Base-by-base conservation (phyloP, 2,329 filamentous ascomycete genomes). In the Metarhizium guizhouense region DNA sequence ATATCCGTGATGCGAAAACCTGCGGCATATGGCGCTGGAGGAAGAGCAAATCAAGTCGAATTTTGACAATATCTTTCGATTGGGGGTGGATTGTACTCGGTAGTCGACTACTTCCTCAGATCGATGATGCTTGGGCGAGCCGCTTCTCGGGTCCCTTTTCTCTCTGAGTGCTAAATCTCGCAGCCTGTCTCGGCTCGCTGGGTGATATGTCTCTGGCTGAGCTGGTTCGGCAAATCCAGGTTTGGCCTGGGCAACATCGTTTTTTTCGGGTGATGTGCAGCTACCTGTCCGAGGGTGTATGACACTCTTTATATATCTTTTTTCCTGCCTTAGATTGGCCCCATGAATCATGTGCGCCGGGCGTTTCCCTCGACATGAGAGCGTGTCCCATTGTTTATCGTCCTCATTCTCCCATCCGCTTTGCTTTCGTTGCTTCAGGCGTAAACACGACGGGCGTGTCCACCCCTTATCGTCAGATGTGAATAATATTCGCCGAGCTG, bases 371-470 rank as follows among this genome's bases (percentile, higher is more conserved):
- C 34, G 14, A 47, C 40, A 32, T 30, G 40, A 16, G 18, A 48
- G 45, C n/a, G 52, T 48, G 52, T 53, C 43, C 52, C 52, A 53
- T 48, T 53, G 42, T 40, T 53, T 40, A 47, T 48, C 52, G 5
- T 54, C 43, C 45, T 54, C 43, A 54, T 54, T 7, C 34, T 38
- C 36, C 34, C 32, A 29, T 47, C 45, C 45, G 43, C 45, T 30
- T 30, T 32, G 52, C 20, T 42, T 47, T 50, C 45, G 29, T 42
- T 49, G 32, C 18, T 32, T 54, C 38, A 47, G 20, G 32, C 45
- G 34, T 40, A 32, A 43, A 42, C 45, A 47, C 13, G 36, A 30
- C 34, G 51, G 38, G 25, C 51, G 29, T 38, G 14, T 47, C 11
- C 3, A 10, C 29, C 53, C 47, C 53, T 54, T 43, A 45, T 32